Evolutionary conservation across 75 land plant genomes (phyloP).

Genomic region (Picea sitchensis): DNA sequence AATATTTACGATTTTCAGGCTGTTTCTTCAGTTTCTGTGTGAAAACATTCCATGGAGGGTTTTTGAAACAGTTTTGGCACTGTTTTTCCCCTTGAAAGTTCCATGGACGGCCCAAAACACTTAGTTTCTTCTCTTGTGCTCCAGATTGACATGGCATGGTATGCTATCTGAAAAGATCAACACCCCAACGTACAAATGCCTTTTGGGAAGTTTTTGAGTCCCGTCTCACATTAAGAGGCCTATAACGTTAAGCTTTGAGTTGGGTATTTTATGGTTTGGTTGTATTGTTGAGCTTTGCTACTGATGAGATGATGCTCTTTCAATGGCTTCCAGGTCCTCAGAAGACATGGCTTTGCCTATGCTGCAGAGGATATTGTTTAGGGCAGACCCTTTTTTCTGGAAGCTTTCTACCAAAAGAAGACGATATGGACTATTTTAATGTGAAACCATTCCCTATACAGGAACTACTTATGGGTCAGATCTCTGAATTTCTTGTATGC

Average conservation of each 20-base stretch:
- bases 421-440: not conserved
- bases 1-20: not conserved
- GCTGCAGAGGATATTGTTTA: conserved; percentile 10
- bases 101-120: not conserved
- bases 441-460: conserved; percentile 4
- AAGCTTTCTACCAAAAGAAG: not conserved
- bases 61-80: not conserved
- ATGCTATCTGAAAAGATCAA: not conserved
- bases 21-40: not conserved
- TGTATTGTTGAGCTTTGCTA: conserved; percentile 12
- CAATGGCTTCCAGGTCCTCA: conserved; percentile 12
- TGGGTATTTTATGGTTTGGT: conserved; percentile 4
- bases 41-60: not conserved
- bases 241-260: not conserved
- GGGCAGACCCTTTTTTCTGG: not conserved
- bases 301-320: conserved; percentile 10
- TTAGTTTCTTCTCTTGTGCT: not conserved
- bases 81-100: too few relatives aligned
- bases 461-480: conserved; percentile 4
- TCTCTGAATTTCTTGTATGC: not conserved
- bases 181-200: not conserved
- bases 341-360: conserved; percentile 5
- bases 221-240: not conserved
- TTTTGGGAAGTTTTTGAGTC: not conserved
- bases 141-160: not conserved